Evolutionary conservation across 1,139 yeast species (phyloP), one percentile per base, ranked within the genome.

Genomic region (Eremothecium cymbalariae): DNA sequence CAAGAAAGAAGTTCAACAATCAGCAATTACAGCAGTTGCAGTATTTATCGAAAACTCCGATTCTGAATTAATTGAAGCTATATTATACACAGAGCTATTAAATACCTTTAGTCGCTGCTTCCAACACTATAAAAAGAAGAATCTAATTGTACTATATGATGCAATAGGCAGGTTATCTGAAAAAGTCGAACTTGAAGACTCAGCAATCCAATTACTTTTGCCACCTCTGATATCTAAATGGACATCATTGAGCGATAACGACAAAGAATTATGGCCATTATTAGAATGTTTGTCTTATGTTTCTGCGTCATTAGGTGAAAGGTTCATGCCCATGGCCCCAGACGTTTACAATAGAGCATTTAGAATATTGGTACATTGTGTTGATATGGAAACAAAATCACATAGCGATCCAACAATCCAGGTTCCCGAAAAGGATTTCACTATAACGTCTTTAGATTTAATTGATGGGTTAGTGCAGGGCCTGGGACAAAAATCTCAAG

Each of bases 401-500:
- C 73, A 73, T 31, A 67, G 72, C 13, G 80, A 85, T 53, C 88
- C 94, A 4, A 47, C 59, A 8, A 67, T 80, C 32, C 85, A 79
- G 14, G 72, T 81, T 1, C 95, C 95, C 1, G 96, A 90, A 53
- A 84, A 82, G 55, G 96, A 88, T 58, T 85, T 88, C 48, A 71
- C 84, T 45, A 86, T 90, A 25, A 84, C 97, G 1, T 75, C 96
- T 1, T 60, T 90, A 33, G 98, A 90, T 55, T 68, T 90, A 48
- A 70, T 90, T 21, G 97, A 88, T 57, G 98, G 98, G 1, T 64
- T 90, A 39, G 77, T 86, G 11, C 97, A 88, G 61, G 98, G 97
- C 1, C 68, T 90, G 42, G 83, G 82, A 8, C 57, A 62, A 8
- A 77, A 77, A 46, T 67, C 79, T 16, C 72, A 69, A 4, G 77